Conservation (phyloP, 1,284 basidiomycete species). For the Cutaneotrichosporon mucoides region DNA sequence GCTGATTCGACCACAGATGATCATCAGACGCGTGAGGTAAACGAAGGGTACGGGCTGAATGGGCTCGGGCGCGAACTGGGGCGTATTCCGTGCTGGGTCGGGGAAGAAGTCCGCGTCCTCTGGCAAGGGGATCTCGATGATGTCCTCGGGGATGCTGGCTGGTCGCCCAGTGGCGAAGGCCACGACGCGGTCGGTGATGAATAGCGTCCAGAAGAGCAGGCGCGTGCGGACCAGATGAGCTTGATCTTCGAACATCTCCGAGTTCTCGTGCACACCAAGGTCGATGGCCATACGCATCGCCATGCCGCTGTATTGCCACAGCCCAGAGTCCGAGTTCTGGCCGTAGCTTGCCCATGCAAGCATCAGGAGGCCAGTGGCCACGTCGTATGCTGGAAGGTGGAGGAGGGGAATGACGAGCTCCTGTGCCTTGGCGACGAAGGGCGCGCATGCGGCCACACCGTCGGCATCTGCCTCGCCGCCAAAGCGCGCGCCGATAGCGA, state of each 20-base stretch:
- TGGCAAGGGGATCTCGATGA: slow-evolving; percentile 51
- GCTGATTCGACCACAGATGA: slow-evolving; percentile 50
- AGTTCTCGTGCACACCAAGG: slow-evolving; percentile 50
- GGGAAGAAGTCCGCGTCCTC: slow-evolving; percentile 49
- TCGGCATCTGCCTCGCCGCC: slow-evolving; percentile 1
- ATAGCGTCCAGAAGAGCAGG: slow-evolving; percentile 49
- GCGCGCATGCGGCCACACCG: slow-evolving; percentile 38
- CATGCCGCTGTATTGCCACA: slow-evolving; percentile 49
- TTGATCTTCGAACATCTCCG: slow-evolving; percentile 49
- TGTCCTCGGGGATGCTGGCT: slow-evolving; percentile 48
- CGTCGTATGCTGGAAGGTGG: slow-evolving; percentile 50
- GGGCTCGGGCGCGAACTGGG: slow-evolving; percentile 21
- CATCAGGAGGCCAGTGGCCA: slow-evolving; percentile 46
- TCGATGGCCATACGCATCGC: slow-evolving; percentile 51
- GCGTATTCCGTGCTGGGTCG: slow-evolving; percentile 38
- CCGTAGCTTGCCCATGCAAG: slow-evolving; percentile 51
- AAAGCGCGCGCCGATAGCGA: slow-evolving; percentile 45
- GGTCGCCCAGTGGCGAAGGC: slow-evolving; percentile 44
- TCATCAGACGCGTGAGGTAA: slow-evolving; percentile 49
- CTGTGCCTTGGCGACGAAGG: slow-evolving; percentile 52
- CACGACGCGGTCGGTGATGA: slow-evolving; percentile 51
- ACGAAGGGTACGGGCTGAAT: slow-evolving; percentile 49
- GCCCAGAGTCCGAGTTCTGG: slow-evolving; percentile 50
- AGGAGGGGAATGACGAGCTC: slow-evolving; percentile 49
- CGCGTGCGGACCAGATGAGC: slow-evolving; percentile 47